Percentiles rank a stretch among this genome's conserved stretches.
phyloP scores from a whole-genome alignment of 306 rosid genomes.

The Vigna radiata region DNA sequence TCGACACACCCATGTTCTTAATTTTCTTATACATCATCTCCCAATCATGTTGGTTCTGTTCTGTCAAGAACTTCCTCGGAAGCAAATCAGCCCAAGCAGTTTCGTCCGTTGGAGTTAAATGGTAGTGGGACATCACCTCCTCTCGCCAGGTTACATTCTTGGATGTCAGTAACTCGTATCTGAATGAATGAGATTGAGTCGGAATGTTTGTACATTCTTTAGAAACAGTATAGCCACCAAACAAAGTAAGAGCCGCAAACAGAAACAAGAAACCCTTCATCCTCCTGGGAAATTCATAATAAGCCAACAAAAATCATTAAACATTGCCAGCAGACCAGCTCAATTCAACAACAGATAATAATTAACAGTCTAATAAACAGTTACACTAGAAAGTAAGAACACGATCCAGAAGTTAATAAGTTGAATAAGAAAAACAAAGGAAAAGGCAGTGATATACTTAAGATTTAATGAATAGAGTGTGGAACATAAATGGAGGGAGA shows the following conservation, averaged over 20 bases:
- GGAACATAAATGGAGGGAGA: background rate
- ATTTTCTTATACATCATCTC: slow-evolving; percentile 62
- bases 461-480: background rate
- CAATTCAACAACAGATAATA: background rate
- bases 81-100: slow-evolving; percentile 71
- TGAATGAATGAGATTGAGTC: slow-evolving; percentile 65
- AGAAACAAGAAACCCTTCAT: slow-evolving; percentile 51
- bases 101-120: slow-evolving; percentile 79
- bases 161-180: slow-evolving; percentile 54
- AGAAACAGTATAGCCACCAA: slow-evolving; percentile 41
- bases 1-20: slow-evolving; percentile 49
- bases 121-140: slow-evolving; percentile 71
- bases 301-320: background rate
- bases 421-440: background rate
- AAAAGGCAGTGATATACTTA: background rate
- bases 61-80: slow-evolving; percentile 66
- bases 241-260: slow-evolving; percentile 41
- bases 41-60: slow-evolving; percentile 68
- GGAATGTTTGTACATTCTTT: slow-evolving; percentile 78
- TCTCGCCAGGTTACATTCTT: slow-evolving; percentile 65
- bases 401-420: background rate
- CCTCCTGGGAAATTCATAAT: slow-evolving; percentile 33
- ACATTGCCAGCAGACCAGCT: slow-evolving; percentile 16
- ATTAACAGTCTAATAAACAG: background rate
- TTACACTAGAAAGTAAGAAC: too few relatives aligned